phyloP scores from a whole-genome alignment of 2,329 filamentous ascomycete species.

The Pseudomassariella vexata region DNA sequence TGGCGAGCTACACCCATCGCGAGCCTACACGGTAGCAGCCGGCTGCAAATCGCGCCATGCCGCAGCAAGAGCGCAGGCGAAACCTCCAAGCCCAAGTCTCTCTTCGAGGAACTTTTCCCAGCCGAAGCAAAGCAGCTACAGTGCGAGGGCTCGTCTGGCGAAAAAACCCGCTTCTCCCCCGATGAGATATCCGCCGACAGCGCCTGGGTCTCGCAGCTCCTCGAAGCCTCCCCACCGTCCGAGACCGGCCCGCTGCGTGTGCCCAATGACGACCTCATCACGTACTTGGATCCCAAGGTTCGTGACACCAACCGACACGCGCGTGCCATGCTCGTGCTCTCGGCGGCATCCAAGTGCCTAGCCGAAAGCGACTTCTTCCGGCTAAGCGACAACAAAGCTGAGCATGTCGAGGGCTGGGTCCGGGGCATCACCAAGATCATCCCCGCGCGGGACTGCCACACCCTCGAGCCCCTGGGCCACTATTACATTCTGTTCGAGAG shows the following conservation, averaged over 20 bases:
- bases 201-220: conserved; percentile 2
- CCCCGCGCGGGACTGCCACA: conserved; percentile 57
- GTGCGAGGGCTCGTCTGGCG: too few relatives aligned
- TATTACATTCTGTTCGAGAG: conserved; percentile 68
- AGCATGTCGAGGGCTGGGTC: conserved; percentile 64
- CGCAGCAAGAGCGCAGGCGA: too few relatives aligned
- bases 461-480: conserved; percentile 55
- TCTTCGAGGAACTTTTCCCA: conserved; percentile 49
- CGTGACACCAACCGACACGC: background rate
- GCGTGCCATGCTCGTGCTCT: conserved; percentile 46
- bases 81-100: conserved; percentile 18
- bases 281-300: background rate
- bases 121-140: conserved; percentile 34
- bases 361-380: conserved; percentile 66
- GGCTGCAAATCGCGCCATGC: background rate
- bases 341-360: conserved; percentile 53
- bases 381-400: conserved; percentile 43
- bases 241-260: too few relatives aligned
- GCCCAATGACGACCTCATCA: too few relatives aligned
- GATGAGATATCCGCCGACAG: conserved; percentile 16
- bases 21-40: conserved; percentile 15
- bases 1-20: conserved; percentile 14
- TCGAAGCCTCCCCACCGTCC: background rate
- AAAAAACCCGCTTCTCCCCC: conserved; percentile 3
- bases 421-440: conserved; percentile 58